phyloP scores from a whole-genome alignment of 495 filamentous ascomycete species.

The Aspergillus olivimuriae region DNA sequence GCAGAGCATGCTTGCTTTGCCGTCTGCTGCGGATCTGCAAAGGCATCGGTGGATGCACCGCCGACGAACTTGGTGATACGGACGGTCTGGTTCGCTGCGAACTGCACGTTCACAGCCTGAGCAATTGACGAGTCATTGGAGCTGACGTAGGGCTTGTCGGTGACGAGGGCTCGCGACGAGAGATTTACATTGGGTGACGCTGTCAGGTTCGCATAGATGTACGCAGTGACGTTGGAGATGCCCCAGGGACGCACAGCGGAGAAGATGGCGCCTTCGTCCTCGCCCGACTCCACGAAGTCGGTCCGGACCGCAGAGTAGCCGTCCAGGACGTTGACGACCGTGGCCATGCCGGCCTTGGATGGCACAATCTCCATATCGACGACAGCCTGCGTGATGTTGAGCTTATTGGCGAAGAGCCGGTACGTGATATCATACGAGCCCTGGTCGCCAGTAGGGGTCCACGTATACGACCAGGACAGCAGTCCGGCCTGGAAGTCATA shows the following conservation, averaged over 20 bases:
- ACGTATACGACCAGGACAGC: constrained; percentile 58
- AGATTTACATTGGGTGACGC: constrained; percentile 41
- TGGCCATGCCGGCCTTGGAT: constrained; percentile 37
- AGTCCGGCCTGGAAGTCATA: constrained; percentile 59
- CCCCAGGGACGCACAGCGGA: constrained; percentile 51
- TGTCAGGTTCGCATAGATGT: constrained; percentile 47
- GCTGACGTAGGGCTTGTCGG: constrained; percentile 40
- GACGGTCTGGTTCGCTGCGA: constrained; percentile 43
- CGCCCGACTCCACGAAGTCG: constrained; percentile 46
- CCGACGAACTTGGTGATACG: constrained; percentile 54
- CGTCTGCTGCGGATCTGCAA: constrained; percentile 42
- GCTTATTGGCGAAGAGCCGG: constrained; percentile 54
- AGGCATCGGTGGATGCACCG: constrained; percentile 56
- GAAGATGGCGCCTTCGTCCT: constrained; percentile 46
- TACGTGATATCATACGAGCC: constrained; percentile 51
- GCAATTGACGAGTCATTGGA: constrained; percentile 55
- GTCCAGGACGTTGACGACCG: constrained; percentile 53
- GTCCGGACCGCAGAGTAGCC: constrained; percentile 54
- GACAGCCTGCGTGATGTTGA: constrained; percentile 56
- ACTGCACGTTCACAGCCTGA: constrained; percentile 44
- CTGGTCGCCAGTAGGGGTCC: constrained; percentile 50
- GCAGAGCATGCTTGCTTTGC: constrained; percentile 42
- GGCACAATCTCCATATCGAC: constrained; percentile 51
- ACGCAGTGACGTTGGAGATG: constrained; percentile 51
- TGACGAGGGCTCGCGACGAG: constrained; percentile 36